Evolutionary conservation across 2,329 filamentous ascomycete species (phyloP), one percentile per base, ranked within the genome.

Genomic region (Cercospora berteroae): DNA sequence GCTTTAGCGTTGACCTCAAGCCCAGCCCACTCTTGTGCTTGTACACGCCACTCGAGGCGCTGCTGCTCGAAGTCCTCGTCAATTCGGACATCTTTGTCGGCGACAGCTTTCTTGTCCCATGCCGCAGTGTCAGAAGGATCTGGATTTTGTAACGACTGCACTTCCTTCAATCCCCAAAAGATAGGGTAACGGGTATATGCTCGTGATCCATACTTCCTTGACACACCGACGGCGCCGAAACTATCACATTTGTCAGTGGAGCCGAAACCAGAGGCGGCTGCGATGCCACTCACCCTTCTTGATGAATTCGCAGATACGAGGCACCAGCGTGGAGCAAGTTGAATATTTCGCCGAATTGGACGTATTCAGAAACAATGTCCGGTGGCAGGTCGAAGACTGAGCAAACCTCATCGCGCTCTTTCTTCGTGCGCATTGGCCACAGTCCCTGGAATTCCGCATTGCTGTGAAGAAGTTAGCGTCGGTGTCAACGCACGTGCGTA

Each of bases 381-480:
- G 82, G 75, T 16, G 83, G 80, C 29, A 89, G 78, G 71, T 89
- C 89, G 78, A 88, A 90, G 23, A 89, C 86, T 3, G 82, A 81
- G 74, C 86, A 88, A 2, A 90, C 85, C 75, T 90, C 88, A 42
- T 83, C 83, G 64, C 83, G 82, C 69, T 89, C 88, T 52, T 85
- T 82, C 7, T 83, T 80, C 2, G 83, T 87, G 13, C 88, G 81
- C 83, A 90, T 88, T 1, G 87, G 86, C 88, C 88, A 89, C 25
- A 89, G 78, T 42, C 88, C 88, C 9, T 90, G 88, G 70, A 89
- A 90, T 71, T 89, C 88, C 52, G 88, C 88, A 70, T 89, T 90
- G 75, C 48, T 55, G n/a, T n/a, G 25, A 23, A 16, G 7, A 27
- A 13, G 13, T 55, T 4, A 55, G 48, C 48, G 7, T 16, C 12